A percentile compares a stretch with the other conserved stretches of the same genome.
These are phyloP conservation scores for Geranium incanum DNA, from an alignment of 441 rosid species.

Conservation along the genomic window DNA sequence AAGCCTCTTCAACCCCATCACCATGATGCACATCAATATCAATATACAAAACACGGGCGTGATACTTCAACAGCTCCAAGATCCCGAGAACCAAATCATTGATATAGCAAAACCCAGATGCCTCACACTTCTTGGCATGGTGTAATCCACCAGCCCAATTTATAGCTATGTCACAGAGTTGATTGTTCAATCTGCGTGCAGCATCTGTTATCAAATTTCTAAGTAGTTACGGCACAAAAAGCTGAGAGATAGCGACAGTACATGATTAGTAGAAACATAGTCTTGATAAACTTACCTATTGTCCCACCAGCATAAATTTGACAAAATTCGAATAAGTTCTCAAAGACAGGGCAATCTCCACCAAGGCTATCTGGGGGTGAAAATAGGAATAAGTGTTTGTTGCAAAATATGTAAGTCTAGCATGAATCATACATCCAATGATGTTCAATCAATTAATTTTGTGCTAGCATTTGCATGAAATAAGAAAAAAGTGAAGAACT, in stretches of 20 bases:
- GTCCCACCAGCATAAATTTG: constrained; percentile 97
- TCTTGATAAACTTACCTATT: constrained; percentile 49
- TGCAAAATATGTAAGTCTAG: constrained; percentile 6
- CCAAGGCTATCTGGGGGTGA: constrained; percentile 71
- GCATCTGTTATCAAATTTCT: constrained; percentile 46
- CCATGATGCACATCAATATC: constrained; percentile 99
- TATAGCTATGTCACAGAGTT: constrained; percentile 88
- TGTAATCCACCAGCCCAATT: constrained; percentile 99
- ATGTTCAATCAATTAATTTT: neutral
- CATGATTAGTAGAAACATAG: constrained; percentile 4
- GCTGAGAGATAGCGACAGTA: neutral
- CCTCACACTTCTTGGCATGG: constrained; percentile 96
- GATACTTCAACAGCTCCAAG: constrained; percentile 81
- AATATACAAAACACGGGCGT: constrained; percentile 79
- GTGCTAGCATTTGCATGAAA: neutral
- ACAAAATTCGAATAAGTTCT: constrained; percentile 87
- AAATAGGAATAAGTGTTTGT: constrained; percentile 11
- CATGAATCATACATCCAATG: neutral
- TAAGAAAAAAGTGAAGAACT: neutral
- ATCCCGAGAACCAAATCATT: constrained; percentile 93
- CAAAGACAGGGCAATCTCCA: constrained; percentile 98
- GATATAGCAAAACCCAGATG: constrained; percentile 96
- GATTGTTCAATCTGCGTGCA: constrained; percentile 81
- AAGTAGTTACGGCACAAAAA: constrained; percentile 16
- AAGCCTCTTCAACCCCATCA: constrained; percentile 99